Percentiles rank a stretch among this genome's conserved stretches.
These are phyloP conservation scores for Penicillium coffeae DNA, from an alignment of 495 filamentous ascomycete species.

Conservation along the genomic window DNA sequence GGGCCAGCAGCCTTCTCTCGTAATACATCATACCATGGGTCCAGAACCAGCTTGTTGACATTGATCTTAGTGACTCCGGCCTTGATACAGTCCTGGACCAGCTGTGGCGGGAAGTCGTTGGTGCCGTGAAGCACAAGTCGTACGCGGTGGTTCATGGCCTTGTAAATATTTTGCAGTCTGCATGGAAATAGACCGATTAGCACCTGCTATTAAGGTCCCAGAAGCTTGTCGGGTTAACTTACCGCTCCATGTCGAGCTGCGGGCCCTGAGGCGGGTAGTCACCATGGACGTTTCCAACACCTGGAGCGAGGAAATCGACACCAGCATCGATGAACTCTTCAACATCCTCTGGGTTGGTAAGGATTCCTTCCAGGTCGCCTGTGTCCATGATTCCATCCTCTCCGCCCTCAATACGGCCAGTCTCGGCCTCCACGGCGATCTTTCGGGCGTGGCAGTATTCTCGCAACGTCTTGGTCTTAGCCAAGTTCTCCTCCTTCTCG, in stretches of 20 bases:
- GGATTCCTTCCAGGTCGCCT: slow-evolving; percentile 55
- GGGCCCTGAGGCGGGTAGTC: slow-evolving; percentile 64
- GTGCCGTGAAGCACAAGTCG: slow-evolving; percentile 67
- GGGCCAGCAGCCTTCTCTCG: slow-evolving; percentile 57
- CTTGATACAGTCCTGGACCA: slow-evolving; percentile 54
- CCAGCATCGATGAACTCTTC: slow-evolving; percentile 64
- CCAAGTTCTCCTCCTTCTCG: slow-evolving; percentile 68
- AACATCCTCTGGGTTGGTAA: slow-evolving; percentile 67
- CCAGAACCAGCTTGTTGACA: slow-evolving; percentile 69
- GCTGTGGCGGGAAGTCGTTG: slow-evolving; percentile 58
- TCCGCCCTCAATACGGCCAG: slow-evolving; percentile 71
- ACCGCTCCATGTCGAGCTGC: slow-evolving; percentile 58
- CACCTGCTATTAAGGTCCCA: too few relatives aligned
- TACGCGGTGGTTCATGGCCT: slow-evolving; percentile 44
- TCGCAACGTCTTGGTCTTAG: slow-evolving; percentile 56
- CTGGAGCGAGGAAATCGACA: slow-evolving; percentile 69
- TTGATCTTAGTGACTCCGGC: slow-evolving; percentile 67
- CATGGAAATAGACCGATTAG: not conserved
- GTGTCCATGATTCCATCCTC: slow-evolving; percentile 76
- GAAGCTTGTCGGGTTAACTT: too few relatives aligned
- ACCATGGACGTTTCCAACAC: slow-evolving; percentile 77
- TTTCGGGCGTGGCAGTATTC: slow-evolving; percentile 61
- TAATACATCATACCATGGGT: slow-evolving; percentile 54
- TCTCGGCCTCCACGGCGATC: slow-evolving; percentile 69
- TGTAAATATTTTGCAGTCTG: slow-evolving; percentile 14